Evolutionary conservation across 1,284 basidiomycete genomes (phyloP).

Genomic region (Rhodotorula sp.): DNA sequence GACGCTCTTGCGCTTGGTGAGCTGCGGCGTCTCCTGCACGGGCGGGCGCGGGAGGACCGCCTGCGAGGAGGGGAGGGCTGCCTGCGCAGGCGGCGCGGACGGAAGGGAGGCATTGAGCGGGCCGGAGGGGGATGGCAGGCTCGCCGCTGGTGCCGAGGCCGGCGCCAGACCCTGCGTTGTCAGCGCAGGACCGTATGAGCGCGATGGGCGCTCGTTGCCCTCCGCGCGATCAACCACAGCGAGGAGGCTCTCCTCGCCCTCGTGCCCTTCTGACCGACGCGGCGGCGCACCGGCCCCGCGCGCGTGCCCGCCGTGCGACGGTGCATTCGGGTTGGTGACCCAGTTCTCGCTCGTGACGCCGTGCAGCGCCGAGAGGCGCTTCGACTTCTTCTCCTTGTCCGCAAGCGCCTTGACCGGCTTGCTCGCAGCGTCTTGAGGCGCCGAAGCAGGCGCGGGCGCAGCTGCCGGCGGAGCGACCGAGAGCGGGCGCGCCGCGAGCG

Average conservation of each 20-base stretch:
- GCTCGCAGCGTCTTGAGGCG: not conserved
- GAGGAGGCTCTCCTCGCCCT: constrained; percentile 33
- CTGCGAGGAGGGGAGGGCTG: not conserved
- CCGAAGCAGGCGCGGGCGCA: not conserved
- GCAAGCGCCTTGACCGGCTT: constrained; percentile 20
- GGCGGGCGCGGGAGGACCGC: not conserved
- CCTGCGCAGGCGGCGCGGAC: not conserved
- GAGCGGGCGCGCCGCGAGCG: constrained; percentile 1
- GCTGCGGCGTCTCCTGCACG: constrained; percentile 5
- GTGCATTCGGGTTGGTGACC: constrained; percentile 22
- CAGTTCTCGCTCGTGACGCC: constrained; percentile 28
- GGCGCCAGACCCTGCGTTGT: not conserved
- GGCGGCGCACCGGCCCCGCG: not conserved
- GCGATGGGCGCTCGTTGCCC: constrained; percentile 23
- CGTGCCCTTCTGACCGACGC: constrained; percentile 10
- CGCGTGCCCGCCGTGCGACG: not conserved
- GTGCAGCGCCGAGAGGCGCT: constrained; percentile 29
- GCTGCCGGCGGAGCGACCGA: not conserved
- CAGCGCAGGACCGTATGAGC: constrained; percentile 18
- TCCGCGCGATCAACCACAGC: constrained; percentile 38
- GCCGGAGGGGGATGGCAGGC: not conserved
- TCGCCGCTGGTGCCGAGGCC: not conserved
- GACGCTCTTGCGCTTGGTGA: constrained; percentile 43
- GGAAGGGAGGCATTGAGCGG: constrained; percentile 1
- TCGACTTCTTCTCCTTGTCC: constrained; percentile 27